These are phyloP conservation scores for Sphagnum tenellum DNA, from an alignment of 225 moss, liverwort and hornwort species.

Conservation along the genomic window DNA sequence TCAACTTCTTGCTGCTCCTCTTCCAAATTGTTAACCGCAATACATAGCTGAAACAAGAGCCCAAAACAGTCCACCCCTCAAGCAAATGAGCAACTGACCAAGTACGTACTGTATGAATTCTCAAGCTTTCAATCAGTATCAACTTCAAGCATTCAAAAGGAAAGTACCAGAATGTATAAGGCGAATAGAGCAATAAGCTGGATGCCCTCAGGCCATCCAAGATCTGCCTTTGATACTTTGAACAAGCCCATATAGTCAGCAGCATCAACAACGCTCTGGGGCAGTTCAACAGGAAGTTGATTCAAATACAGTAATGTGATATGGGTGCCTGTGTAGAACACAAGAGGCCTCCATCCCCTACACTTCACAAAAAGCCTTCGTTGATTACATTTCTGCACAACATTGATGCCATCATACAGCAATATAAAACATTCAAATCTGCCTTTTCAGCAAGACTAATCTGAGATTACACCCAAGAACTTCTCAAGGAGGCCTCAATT, in stretches of 20 bases:
- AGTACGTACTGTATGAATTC: too few relatives aligned
- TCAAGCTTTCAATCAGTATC: too few relatives aligned
- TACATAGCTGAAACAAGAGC: constrained; percentile 45
- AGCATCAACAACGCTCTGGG: constrained; percentile 38
- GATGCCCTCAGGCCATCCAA: constrained; percentile 79
- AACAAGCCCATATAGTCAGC: constrained; percentile 74
- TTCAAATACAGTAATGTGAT: constrained; percentile 67
- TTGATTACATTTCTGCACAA: too few relatives aligned
- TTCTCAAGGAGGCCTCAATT: too few relatives aligned
- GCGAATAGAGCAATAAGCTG: constrained; percentile 61
- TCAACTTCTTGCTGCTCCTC: constrained; percentile 47
- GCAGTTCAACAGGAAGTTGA: constrained; percentile 72
- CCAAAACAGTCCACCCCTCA: too few relatives aligned
- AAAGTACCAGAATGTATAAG: constrained; percentile 66
- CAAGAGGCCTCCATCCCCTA: constrained; percentile 74
- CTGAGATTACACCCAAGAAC: too few relatives aligned
- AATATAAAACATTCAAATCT: too few relatives aligned
- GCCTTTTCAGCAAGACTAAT: too few relatives aligned
- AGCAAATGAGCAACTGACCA: too few relatives aligned
- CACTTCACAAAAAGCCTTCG: not conserved
- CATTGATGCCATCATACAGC: too few relatives aligned
- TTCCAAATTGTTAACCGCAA: constrained; percentile 63
- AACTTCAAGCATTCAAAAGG: not conserved
- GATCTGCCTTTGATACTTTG: constrained; percentile 32
- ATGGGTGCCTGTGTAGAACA: constrained; percentile 68